phyloP scores from a whole-genome alignment of 192 early-diverging fungal genomes.

The Linnemannia schmuckeri region DNA sequence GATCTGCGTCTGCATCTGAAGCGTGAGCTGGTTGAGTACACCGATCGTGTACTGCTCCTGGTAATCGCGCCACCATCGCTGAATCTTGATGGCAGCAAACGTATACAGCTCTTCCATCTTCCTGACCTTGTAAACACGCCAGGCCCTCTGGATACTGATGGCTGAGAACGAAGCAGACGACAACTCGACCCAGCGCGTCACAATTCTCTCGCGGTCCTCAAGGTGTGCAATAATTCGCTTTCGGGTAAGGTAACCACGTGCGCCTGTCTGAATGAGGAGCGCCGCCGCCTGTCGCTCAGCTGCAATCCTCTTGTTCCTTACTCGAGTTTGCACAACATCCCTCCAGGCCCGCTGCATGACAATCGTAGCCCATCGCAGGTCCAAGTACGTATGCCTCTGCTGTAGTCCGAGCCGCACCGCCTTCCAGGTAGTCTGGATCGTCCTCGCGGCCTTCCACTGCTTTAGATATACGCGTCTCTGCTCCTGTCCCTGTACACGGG shows the following conservation, averaged over 20 bases:
- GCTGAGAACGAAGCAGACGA: slow-evolving; percentile 29
- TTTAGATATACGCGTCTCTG: slow-evolving; percentile 28
- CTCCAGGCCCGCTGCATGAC: slow-evolving; percentile 44
- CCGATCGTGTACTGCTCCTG: not conserved
- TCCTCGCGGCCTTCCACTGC: slow-evolving; percentile 28
- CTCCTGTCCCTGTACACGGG: slow-evolving; percentile 6
- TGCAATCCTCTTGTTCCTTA: not conserved
- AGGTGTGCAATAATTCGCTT: slow-evolving; percentile 22
- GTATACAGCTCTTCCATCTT: slow-evolving; percentile 15
- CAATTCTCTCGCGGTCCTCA: slow-evolving; percentile 33
- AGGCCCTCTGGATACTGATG: slow-evolving; percentile 41
- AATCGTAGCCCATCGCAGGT: slow-evolving; percentile 33
- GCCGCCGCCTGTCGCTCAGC: slow-evolving; percentile 28
- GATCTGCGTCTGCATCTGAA: slow-evolving; percentile 41
- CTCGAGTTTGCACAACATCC: slow-evolving; percentile 18
- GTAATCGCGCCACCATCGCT: slow-evolving; percentile 44
- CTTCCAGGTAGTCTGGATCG: slow-evolving; percentile 36
- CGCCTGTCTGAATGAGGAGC: slow-evolving; percentile 34
- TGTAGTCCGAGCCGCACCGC: slow-evolving; percentile 18
- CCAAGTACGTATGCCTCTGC: slow-evolving; percentile 22
- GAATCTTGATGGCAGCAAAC: slow-evolving; percentile 29
- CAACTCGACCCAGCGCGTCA: slow-evolving; percentile 32
- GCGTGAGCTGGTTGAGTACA: slow-evolving; percentile 10
- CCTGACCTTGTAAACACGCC: slow-evolving; percentile 23
- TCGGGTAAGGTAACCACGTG: slow-evolving; percentile 40